phyloP scores from a whole-genome alignment of 345 rosid species.

The Clarkia xantiana region DNA sequence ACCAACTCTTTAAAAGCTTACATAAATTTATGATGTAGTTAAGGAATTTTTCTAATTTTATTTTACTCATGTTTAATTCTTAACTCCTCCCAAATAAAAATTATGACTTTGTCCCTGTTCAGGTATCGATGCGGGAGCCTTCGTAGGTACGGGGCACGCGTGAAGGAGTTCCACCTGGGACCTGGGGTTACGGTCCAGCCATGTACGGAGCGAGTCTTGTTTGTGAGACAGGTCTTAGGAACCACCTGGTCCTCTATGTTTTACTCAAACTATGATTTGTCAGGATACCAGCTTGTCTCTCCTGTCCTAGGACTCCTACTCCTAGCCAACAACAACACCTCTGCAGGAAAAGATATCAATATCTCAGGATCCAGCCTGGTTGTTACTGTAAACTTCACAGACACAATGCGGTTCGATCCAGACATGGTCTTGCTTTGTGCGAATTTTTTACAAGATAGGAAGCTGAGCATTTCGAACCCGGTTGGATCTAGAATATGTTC shows the following conservation, averaged over 20 bases:
- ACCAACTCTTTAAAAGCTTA: no score
- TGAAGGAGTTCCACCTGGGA: slow-evolving; percentile 57
- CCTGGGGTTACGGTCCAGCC: slow-evolving; percentile 52
- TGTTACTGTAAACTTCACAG: slow-evolving; percentile 48
- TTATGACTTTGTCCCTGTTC: no score
- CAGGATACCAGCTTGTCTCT: slow-evolving; percentile 65
- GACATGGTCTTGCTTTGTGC: slow-evolving; percentile 47
- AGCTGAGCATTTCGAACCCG: slow-evolving; percentile 34
- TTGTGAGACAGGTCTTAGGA: slow-evolving; percentile 59
- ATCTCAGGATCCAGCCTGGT: slow-evolving; percentile 30
- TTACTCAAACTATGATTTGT: slow-evolving; percentile 53
- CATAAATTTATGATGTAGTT: no score
- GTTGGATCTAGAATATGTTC: slow-evolving; percentile 40
- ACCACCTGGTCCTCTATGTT: slow-evolving; percentile 60
- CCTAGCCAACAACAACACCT: slow-evolving; percentile 32
- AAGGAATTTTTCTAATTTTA: no score
- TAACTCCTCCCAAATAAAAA: no score
- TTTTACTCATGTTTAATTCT: no score
- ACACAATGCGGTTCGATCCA: slow-evolving; percentile 11
- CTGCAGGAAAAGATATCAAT: slow-evolving; percentile 36
- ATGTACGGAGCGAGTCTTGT: slow-evolving; percentile 65
- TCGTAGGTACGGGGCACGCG: slow-evolving; percentile 57
- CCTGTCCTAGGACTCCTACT: slow-evolving; percentile 74
- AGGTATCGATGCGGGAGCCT: slow-evolving; percentile 87
- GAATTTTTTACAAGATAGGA: slow-evolving; percentile 48